Conservation (phyloP, 768 basidiomycete genomes). For the Guyanaporus albipodus region DNA sequence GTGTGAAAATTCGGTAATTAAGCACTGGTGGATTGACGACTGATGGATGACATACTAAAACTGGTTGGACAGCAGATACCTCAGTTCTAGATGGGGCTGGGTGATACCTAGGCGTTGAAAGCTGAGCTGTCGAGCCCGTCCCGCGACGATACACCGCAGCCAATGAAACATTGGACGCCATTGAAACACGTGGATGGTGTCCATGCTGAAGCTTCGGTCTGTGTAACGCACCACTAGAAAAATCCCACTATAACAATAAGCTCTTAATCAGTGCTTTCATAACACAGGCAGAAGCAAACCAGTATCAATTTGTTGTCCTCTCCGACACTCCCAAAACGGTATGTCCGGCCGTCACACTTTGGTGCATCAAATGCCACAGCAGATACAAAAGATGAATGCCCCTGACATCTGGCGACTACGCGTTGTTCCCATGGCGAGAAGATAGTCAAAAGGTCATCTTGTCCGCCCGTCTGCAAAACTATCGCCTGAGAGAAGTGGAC, state of each 20-base stretch:
- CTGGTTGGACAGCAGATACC: conserved; percentile 86
- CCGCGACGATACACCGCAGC: conserved; percentile 62
- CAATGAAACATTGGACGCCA: conserved; percentile 76
- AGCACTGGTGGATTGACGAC: neutral
- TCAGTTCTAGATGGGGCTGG: conserved; percentile 89
- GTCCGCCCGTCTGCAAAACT: conserved; percentile 76
- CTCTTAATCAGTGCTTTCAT: neutral
- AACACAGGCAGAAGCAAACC: conserved; percentile 40
- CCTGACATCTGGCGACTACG: conserved; percentile 93
- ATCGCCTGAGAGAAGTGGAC: neutral
- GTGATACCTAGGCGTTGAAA: conserved; percentile 64
- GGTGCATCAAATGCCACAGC: conserved; percentile 87
- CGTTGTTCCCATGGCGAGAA: conserved; percentile 94
- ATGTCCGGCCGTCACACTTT: conserved; percentile 83
- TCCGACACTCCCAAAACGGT: conserved; percentile 93
- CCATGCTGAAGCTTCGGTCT: conserved; percentile 73
- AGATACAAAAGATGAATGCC: conserved; percentile 93
- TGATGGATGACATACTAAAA: conserved; percentile 57
- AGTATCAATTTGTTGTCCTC: conserved; percentile 95
- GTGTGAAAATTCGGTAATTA: conserved; percentile 3
- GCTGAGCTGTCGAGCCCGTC: conserved; percentile 49
- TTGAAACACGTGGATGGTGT: conserved; percentile 71
- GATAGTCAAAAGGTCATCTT: conserved; percentile 94
- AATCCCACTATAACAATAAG: conserved; percentile 71
- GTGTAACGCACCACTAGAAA: conserved; percentile 86